These are phyloP conservation scores for Xylariaceae sp. DNA, from an alignment of 2,329 filamentous ascomycete genomes.

Conservation along the genomic window DNA sequence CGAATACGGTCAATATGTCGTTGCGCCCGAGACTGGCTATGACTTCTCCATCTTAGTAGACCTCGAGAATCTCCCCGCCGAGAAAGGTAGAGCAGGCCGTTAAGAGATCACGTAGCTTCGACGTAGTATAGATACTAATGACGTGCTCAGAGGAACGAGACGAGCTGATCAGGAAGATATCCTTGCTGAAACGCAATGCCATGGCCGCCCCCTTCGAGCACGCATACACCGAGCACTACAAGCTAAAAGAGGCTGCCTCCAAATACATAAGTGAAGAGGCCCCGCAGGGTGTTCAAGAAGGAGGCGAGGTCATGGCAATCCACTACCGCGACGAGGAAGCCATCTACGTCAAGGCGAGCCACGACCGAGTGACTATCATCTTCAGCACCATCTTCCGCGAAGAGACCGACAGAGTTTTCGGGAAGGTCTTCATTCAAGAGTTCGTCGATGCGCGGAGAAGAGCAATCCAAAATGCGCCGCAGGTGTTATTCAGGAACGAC, in stretches of 20 bases:
- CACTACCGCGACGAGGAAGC: constrained; percentile 99
- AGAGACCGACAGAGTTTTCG: constrained; percentile 96
- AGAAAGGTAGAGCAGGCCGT: constrained; percentile 63
- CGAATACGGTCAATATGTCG: constrained; percentile 93
- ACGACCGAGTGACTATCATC: constrained; percentile 97
- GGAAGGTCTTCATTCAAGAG: constrained; percentile 98
- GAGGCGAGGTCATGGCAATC: constrained; percentile 92
- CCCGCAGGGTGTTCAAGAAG: constrained; percentile 87
- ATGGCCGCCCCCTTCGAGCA: constrained; percentile 99
- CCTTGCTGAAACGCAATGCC: constrained; percentile 93
- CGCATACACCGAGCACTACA: constrained; percentile 91
- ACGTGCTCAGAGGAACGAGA: constrained; percentile 74
- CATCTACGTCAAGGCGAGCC: constrained; percentile 97
- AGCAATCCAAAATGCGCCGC: constrained; percentile 96
- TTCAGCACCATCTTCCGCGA: constrained; percentile 98
- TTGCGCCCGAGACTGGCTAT: constrained; percentile 85
- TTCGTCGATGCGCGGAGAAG: constrained; percentile 95
- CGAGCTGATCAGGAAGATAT: constrained; percentile 84
- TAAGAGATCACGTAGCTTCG: neutral
- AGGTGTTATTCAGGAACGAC: constrained; percentile 95
- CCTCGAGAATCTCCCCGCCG: constrained; percentile 82
- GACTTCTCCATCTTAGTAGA: constrained; percentile 95
- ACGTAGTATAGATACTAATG: constrained; percentile 22
- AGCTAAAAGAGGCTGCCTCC: constrained; percentile 84
- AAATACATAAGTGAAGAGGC: constrained; percentile 94